These are phyloP conservation scores for Fusarium veterinarium DNA, from an alignment of 2,329 filamentous ascomycete species.

Conservation along the genomic window DNA sequence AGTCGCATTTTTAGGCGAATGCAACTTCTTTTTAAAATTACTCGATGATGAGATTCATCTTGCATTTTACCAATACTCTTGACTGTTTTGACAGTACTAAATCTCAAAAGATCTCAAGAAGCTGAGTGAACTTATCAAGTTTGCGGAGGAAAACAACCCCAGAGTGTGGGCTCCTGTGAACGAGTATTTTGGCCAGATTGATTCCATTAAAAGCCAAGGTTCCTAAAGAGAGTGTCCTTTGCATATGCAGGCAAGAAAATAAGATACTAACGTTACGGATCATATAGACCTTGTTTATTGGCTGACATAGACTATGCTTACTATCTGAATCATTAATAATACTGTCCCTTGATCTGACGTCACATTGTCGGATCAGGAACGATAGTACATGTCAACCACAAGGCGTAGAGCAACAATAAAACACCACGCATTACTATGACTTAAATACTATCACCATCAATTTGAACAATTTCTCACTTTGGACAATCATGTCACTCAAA, in stretches of 20 bases:
- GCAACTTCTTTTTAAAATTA: not conserved
- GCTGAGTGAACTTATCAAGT: not conserved
- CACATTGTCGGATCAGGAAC: not conserved
- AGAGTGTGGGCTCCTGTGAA: fast-evolving
- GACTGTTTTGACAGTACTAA: not conserved
- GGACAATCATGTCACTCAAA: not conserved
- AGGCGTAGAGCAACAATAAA: not conserved
- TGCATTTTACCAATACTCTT: too few relatives aligned
- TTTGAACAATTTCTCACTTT: too few relatives aligned
- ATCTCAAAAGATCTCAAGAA: fast-evolving
- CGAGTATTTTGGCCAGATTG: fast-evolving
- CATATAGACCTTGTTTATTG: fast-evolving
- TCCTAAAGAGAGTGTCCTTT: not conserved
- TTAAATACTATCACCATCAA: fast-evolving
- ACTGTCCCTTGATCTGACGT: not conserved
- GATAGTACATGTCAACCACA: not conserved
- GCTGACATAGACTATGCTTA: not conserved
- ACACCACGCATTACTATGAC: fast-evolving
- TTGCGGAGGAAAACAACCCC: fast-evolving
- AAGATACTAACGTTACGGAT: not conserved
- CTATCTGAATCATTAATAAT: not conserved
- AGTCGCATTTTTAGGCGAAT: fast-evolving
- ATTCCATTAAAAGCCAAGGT: not conserved
- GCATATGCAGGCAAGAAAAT: fast-evolving
- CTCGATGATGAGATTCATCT: too few relatives aligned